These are phyloP conservation scores for Juglanconis sp. DNA, from an alignment of 2,329 filamentous ascomycete species.

Conservation along the genomic window DNA sequence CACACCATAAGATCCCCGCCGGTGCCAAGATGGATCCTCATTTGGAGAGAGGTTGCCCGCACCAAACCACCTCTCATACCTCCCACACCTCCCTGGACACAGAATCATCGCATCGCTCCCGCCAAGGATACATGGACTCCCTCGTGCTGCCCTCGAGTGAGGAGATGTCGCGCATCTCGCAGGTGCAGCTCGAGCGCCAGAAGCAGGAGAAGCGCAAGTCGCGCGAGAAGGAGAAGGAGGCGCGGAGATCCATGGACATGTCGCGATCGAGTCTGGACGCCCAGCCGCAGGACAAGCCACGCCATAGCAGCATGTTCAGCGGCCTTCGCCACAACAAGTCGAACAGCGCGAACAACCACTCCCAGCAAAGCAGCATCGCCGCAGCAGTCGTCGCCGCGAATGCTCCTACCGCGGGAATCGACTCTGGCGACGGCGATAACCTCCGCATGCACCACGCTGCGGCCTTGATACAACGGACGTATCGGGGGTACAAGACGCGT, in stretches of 20 bases:
- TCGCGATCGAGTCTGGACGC: conserved; percentile 1
- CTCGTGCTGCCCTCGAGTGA: conserved; percentile 44
- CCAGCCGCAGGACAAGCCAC: neutral
- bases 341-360: conserved; percentile 1
- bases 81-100: conserved; percentile 22
- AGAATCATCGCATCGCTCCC: conserved; percentile 24
- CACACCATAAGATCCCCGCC: neutral
- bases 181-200: conserved; percentile 46
- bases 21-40: neutral
- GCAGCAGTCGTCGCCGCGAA: conserved; percentile 8
- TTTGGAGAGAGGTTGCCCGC: no score
- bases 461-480: conserved; percentile 65
- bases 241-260: conserved; percentile 24
- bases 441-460: conserved; percentile 43
- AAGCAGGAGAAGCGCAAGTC: conserved; percentile 40
- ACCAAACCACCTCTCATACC: neutral
- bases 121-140: conserved; percentile 48
- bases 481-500: conserved; percentile 72
- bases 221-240: conserved; percentile 35
- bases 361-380: conserved; percentile 3
- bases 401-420: conserved; percentile 6
- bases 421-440: conserved; percentile 20
- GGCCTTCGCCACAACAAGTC: conserved; percentile 1
- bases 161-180: conserved; percentile 46
- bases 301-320: conserved; percentile 24